phyloP scores from a whole-genome alignment of 164 flowering plant species.

The Kingdonia uniflora region DNA sequence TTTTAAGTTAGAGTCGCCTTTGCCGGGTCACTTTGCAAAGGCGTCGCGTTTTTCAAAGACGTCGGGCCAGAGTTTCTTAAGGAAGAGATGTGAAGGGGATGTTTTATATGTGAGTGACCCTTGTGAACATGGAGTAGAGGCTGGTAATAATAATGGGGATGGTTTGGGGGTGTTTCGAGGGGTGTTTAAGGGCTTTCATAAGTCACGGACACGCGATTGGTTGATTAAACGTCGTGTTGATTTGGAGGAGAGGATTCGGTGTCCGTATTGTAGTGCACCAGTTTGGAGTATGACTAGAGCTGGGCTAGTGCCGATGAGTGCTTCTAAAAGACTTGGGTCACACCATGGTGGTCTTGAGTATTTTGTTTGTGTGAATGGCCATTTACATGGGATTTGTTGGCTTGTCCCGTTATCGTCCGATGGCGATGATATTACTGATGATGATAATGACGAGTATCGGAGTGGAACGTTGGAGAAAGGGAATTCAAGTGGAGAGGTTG shows the following conservation, averaged over 20 bases:
- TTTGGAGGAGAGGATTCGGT: slow-evolving; percentile 44
- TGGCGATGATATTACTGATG: slow-evolving; percentile 18
- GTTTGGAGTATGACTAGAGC: slow-evolving; percentile 93
- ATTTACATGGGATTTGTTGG: slow-evolving; percentile 82
- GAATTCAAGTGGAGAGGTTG: too few species aligned
- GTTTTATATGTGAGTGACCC: slow-evolving; percentile 75
- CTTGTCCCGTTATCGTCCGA: slow-evolving; percentile 54
- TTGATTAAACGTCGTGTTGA: slow-evolving; percentile 39
- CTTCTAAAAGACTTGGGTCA: slow-evolving; percentile 65
- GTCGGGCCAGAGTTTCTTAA: slow-evolving; percentile 72
- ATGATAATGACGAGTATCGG: slow-evolving; percentile 24
- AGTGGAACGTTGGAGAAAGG: not conserved
- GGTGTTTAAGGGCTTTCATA: slow-evolving; percentile 51
- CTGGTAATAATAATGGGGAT: slow-evolving; percentile 23
- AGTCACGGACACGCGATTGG: slow-evolving; percentile 49
- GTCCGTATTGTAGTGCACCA: slow-evolving; percentile 81
- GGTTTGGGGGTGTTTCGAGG: slow-evolving; percentile 76
- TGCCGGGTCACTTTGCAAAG: slow-evolving; percentile 48
- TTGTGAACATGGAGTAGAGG: slow-evolving; percentile 64
- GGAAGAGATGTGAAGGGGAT: slow-evolving; percentile 44
- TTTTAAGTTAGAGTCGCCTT: slow-evolving; percentile 25
- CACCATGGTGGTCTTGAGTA: slow-evolving; percentile 57
- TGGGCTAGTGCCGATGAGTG: slow-evolving; percentile 56
- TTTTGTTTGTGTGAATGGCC: slow-evolving; percentile 88
- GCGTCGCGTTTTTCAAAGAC: slow-evolving; percentile 77